Conservation (phyloP, 257 asterid species). For the Ajuga chamaepitys region DNA sequence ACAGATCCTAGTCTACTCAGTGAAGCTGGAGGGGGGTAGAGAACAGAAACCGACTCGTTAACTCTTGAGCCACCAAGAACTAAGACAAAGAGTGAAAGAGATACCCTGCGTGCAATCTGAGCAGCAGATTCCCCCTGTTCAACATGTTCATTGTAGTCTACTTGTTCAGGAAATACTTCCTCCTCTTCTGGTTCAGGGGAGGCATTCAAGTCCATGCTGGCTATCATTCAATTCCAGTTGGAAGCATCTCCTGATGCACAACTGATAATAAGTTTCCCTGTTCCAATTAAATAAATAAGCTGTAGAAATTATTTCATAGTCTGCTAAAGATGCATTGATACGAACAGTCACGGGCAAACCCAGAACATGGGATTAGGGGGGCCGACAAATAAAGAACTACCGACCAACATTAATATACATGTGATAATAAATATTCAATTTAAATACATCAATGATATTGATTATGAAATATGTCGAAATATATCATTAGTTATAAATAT, state of each 20-base stretch:
- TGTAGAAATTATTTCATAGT: too few species aligned
- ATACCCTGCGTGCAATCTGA: slow-evolving; percentile 67
- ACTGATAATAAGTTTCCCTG: background rate
- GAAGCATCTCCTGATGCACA: too few species aligned
- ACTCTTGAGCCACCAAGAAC: background rate
- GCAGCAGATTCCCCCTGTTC: slow-evolving; percentile 52
- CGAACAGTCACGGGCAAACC: too few species aligned
- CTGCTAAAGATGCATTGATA: too few species aligned
- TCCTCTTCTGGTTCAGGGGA: slow-evolving; percentile 93
- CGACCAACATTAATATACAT: too few species aligned
- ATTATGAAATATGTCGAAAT: too few species aligned
- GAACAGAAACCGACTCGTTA: background rate
- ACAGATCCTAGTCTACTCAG: background rate
- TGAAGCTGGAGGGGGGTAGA: background rate
- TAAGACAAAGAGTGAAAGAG: slow-evolving; percentile 9
- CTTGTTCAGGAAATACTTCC: slow-evolving; percentile 50
- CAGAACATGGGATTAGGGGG: too few species aligned
- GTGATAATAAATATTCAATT: too few species aligned
- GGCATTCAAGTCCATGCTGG: slow-evolving; percentile 97
- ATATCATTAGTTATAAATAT: too few species aligned
- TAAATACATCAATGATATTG: too few species aligned
- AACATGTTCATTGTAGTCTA: slow-evolving; percentile 39
- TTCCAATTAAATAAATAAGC: slow-evolving; percentile 1
- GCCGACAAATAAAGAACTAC: too few species aligned
- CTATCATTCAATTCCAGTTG: too few species aligned